phyloP scores from a whole-genome alignment of 1,284 basidiomycete species.

The Trichosporon coremiiforme region DNA sequence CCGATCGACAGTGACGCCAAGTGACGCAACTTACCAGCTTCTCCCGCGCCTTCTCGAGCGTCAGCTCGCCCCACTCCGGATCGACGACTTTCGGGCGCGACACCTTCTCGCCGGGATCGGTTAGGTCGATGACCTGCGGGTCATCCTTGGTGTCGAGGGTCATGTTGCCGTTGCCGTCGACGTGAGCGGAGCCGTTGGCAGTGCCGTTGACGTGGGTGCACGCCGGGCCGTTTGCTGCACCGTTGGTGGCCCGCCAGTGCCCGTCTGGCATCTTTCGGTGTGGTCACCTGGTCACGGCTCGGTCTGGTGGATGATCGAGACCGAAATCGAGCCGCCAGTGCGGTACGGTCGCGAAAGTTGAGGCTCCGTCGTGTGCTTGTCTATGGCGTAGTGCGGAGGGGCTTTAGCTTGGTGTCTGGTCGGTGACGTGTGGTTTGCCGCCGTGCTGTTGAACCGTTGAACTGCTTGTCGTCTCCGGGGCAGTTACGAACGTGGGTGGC shows the following conservation, averaged over 20 bases:
- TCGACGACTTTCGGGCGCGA: slow-evolving; percentile 16
- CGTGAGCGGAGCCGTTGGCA: background rate
- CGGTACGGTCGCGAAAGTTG: background rate
- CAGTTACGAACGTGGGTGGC: slow-evolving; percentile 13
- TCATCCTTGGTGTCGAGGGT: background rate
- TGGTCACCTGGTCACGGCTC: too few species aligned
- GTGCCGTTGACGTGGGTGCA: background rate
- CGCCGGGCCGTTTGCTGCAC: background rate
- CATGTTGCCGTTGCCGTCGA: background rate
- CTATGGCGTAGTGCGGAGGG: background rate
- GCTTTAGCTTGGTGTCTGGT: too few species aligned
- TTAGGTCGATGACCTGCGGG: too few species aligned
- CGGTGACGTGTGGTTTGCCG: slow-evolving; percentile 1
- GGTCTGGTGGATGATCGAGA: too few species aligned
- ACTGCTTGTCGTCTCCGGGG: too few species aligned
- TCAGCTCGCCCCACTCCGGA: slow-evolving; percentile 28
- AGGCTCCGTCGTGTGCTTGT: background rate
- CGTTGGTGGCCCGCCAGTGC: slow-evolving; percentile 6
- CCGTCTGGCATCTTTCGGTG: slow-evolving; percentile 8
- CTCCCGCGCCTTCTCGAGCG: slow-evolving; percentile 11
- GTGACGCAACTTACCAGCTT: background rate
- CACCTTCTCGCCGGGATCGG: background rate
- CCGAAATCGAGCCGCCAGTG: too few species aligned
- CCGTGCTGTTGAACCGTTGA: background rate
- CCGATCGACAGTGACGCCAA: background rate